Evolutionary conservation across 345 rosid species (phyloP).

Genomic region (Corchorus capsularis): DNA sequence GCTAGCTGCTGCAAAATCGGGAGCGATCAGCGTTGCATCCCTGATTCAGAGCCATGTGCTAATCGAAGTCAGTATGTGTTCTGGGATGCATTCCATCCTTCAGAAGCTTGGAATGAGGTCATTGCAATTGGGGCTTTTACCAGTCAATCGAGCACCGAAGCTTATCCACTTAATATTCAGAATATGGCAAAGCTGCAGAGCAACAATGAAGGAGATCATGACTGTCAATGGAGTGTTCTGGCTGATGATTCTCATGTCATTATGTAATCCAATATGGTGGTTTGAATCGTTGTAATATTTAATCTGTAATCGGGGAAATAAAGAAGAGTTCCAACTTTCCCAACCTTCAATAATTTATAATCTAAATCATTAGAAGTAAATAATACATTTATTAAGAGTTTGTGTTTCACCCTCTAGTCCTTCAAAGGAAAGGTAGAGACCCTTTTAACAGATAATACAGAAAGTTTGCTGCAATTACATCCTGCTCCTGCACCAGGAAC

Average conservation of each 20-base stretch:
- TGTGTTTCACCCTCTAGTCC: background rate
- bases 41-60: slow-evolving; percentile 34
- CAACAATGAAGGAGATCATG: background rate
- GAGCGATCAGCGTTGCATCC: slow-evolving; percentile 36
- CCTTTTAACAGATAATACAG: background rate
- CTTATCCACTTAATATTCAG: slow-evolving; percentile 34
- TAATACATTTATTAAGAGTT: background rate
- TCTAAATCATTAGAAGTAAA: background rate
- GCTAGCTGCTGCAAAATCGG: slow-evolving; percentile 32
- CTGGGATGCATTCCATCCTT: slow-evolving; percentile 60
- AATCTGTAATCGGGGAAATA: background rate
- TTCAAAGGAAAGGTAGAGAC: background rate
- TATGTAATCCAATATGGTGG: background rate
- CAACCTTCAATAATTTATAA: background rate
- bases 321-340: background rate
- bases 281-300: background rate
- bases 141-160: slow-evolving; percentile 16
- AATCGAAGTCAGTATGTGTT: slow-evolving; percentile 35
- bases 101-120: slow-evolving; percentile 34
- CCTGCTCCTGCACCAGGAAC: background rate
- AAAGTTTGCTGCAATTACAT: background rate
- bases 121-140: slow-evolving; percentile 30
- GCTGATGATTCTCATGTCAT: background rate
- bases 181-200: slow-evolving; percentile 14
- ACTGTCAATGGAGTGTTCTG: background rate